Evolutionary conservation across 2,329 filamentous ascomycete species (phyloP).

Genomic region (Pseudocercospora pini-densiflorae): DNA sequence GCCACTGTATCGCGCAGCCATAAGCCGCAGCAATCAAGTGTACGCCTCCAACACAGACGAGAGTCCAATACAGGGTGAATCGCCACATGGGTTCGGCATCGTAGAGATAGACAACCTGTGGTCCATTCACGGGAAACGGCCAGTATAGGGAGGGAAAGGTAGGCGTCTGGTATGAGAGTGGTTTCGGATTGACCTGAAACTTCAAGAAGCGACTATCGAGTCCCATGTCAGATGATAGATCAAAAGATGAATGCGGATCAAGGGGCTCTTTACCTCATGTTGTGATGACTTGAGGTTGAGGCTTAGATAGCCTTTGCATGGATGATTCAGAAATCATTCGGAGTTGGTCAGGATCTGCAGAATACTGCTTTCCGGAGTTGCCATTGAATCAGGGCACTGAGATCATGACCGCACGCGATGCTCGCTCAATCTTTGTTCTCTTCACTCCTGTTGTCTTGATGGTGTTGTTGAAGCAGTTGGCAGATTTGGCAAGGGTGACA

Average conservation of each 20-base stretch:
- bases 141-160: slow-evolving; percentile 83
- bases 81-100: slow-evolving; percentile 79
- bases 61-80: slow-evolving; percentile 85
- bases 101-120: slow-evolving; percentile 69
- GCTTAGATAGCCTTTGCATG: slow-evolving; percentile 5
- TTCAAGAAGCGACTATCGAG: slow-evolving; percentile 47
- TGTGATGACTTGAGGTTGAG: not conserved
- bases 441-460: not conserved
- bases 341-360: not conserved
- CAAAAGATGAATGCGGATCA: not conserved
- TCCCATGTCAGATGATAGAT: not conserved
- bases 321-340: not conserved
- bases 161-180: slow-evolving; percentile 68
- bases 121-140: slow-evolving; percentile 63
- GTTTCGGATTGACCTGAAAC: slow-evolving; percentile 51
- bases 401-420: not conserved
- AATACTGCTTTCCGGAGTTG: not conserved
- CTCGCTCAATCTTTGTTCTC: not conserved
- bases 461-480: not conserved
- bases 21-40: slow-evolving; percentile 74
- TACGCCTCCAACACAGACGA: slow-evolving; percentile 76
- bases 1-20: slow-evolving; percentile 72
- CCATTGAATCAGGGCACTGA: not conserved
- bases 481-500: not conserved
- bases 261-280: not conserved